Base-by-base conservation (phyloP, 441 rosid species). In the Erodium chrysanthum region DNA sequence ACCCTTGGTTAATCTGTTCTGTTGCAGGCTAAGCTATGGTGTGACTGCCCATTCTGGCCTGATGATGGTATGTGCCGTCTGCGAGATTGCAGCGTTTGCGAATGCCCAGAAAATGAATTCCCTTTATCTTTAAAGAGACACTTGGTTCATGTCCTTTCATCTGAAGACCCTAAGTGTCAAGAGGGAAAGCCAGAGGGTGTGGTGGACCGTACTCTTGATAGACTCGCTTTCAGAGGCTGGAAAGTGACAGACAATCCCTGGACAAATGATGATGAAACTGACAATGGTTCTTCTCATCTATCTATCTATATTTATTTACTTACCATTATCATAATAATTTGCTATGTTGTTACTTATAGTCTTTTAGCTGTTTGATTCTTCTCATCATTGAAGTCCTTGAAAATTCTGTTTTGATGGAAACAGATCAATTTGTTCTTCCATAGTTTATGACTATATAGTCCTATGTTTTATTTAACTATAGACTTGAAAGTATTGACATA, bases 1-100 rank as follows among this genome's bases (percentile, higher is more conserved):
- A 65, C 31, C 66, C 18, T 11, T 44, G 11, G 56, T 59, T 21
- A 64, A 4, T 12, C 65, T 66, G 40, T 22, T 25, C 15, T 11
- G n/a, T 78, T 73, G 14, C 75, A 90, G 98, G 96, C 83, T 75
- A 93, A 89, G 76, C 69, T 93, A 64, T 86, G 96, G 98, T 92
- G 98, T 82, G 85, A 92, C 76, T 92, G 98, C 76, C 97, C 95
- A 56, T 90, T 93, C 77, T 93, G 95, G 97, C 95, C 89, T 76
- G 98, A 90, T 81, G 98, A 93, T 78, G 95, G 95, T 52, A 87
- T 92, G 97, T 92, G 98, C 72, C 91, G 79, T 48, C 84, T 92
- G 80, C 82, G 95, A 76, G 96, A 92, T 74, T 92, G 97, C 75
- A 87, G 94, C 68, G 90, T 92, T 50, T 90, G 98, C 72, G 98